phyloP scores from a whole-genome alignment of 305 asterid species.

The Fraxinus angustifolia region DNA sequence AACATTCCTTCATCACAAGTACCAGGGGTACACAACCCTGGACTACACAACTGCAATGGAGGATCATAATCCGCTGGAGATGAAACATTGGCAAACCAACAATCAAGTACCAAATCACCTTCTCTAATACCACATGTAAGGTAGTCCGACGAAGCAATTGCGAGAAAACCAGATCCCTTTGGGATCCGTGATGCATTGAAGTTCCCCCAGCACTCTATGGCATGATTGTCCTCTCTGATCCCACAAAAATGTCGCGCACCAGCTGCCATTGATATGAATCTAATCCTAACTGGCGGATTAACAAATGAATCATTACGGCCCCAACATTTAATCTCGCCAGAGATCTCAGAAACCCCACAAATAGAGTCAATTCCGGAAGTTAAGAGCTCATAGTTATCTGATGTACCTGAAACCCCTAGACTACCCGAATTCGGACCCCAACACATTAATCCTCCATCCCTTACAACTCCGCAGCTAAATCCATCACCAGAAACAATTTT shows the following conservation, averaged over 20 bases:
- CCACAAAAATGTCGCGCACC: constrained; percentile 81
- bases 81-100: constrained; percentile 60
- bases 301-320: constrained; percentile 40
- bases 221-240: constrained; percentile 74
- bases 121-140: constrained; percentile 83
- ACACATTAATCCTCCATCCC: constrained; percentile 60
- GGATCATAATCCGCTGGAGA: constrained; percentile 57
- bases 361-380: constrained; percentile 59
- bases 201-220: constrained; percentile 86
- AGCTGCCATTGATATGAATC: constrained; percentile 61
- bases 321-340: constrained; percentile 76
- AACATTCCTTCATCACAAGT: constrained; percentile 61
- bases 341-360: constrained; percentile 58
- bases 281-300: constrained; percentile 44
- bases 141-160: constrained; percentile 67
- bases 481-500: constrained; percentile 82
- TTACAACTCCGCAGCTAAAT: constrained; percentile 61
- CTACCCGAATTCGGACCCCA: constrained; percentile 73
- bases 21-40: constrained; percentile 66
- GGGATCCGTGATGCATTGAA: constrained; percentile 70
- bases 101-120: constrained; percentile 79
- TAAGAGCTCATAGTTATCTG: constrained; percentile 37
- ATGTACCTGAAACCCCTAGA: constrained; percentile 33
- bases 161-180: constrained; percentile 71
- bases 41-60: constrained; percentile 91